Percentiles rank a stretch among this genome's conserved stretches.
These are phyloP conservation scores for Debaryomyces subglobosus DNA, from an alignment of 1,139 yeast species.

Conservation along the genomic window DNA sequence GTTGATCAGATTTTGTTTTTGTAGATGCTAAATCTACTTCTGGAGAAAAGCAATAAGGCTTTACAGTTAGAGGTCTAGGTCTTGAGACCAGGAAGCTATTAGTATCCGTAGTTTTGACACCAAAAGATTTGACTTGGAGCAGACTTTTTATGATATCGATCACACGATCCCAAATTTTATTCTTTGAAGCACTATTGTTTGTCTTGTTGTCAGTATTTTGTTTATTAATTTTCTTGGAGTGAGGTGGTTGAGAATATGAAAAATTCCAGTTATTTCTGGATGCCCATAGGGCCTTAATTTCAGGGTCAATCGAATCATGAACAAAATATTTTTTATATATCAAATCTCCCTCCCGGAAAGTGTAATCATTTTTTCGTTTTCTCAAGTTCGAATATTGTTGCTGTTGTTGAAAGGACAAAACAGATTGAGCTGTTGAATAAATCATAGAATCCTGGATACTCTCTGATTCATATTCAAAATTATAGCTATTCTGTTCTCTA, in stretches of 20 bases:
- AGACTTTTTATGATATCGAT: background rate
- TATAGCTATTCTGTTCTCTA: background rate
- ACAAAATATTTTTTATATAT: constrained; percentile 45
- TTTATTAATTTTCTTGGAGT: background rate
- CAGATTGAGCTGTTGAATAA: background rate
- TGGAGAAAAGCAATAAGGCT: constrained; percentile 14
- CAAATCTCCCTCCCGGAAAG: constrained; percentile 52
- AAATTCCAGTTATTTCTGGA: constrained; percentile 32
- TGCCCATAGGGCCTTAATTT: constrained; percentile 54
- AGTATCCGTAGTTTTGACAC: constrained; percentile 9
- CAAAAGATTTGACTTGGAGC: background rate
- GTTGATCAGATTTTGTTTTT: background rate
- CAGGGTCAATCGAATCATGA: constrained; percentile 51
- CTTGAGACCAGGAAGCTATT: constrained; percentile 47
- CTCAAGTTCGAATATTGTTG: constrained; percentile 26
- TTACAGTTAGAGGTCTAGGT: constrained; percentile 44
- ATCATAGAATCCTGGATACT: background rate
- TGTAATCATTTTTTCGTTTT: constrained; percentile 39
- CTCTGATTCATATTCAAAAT: background rate
- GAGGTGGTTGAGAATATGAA: background rate
- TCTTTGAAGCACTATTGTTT: background rate
- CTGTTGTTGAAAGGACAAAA: constrained; percentile 24
- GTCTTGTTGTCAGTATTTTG: background rate
- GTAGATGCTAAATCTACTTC: background rate
- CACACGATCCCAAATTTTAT: background rate